These are phyloP conservation scores for Lactarius evosmus DNA, from an alignment of 768 basidiomycete genomes.

Conservation along the genomic window DNA sequence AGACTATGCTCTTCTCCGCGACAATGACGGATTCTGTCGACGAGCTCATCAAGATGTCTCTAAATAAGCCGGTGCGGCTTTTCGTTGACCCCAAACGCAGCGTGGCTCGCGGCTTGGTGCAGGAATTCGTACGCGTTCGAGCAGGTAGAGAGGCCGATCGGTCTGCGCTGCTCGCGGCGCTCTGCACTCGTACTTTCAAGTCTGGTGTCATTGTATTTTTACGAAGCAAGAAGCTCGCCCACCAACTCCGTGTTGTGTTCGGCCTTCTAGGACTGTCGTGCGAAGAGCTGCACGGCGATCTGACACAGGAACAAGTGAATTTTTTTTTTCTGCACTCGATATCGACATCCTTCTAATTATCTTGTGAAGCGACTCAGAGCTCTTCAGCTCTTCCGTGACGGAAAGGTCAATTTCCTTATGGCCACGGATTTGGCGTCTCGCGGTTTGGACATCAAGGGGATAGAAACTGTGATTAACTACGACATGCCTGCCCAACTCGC, in stretches of 20 bases:
- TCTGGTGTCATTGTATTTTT: constrained; percentile 87
- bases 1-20: constrained; percentile 98
- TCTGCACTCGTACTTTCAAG: constrained; percentile 88
- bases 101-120: constrained; percentile 80
- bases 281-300: constrained; percentile 91
- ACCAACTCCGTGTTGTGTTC: constrained; percentile 95
- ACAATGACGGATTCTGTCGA: constrained; percentile 98
- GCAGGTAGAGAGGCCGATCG: constrained; percentile 75
- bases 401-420: constrained; percentile 86
- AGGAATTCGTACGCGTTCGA: constrained; percentile 93
- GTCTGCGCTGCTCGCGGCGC: constrained; percentile 67
- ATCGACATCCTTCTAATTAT: neutral
- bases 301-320: constrained; percentile 90
- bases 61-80: constrained; percentile 89
- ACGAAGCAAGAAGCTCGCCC: constrained; percentile 94
- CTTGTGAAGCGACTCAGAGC: constrained; percentile 71
- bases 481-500: constrained; percentile 94
- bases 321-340: constrained; percentile 6
- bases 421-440: constrained; percentile 95
- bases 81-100: constrained; percentile 94
- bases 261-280: constrained; percentile 84
- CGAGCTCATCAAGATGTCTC: constrained; percentile 85
- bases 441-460: constrained; percentile 95
- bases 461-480: constrained; percentile 97
- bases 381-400: constrained; percentile 83